Evolutionary conservation across 805 yeast species (phyloP).

Genomic region (Nakazawaea holstii): DNA sequence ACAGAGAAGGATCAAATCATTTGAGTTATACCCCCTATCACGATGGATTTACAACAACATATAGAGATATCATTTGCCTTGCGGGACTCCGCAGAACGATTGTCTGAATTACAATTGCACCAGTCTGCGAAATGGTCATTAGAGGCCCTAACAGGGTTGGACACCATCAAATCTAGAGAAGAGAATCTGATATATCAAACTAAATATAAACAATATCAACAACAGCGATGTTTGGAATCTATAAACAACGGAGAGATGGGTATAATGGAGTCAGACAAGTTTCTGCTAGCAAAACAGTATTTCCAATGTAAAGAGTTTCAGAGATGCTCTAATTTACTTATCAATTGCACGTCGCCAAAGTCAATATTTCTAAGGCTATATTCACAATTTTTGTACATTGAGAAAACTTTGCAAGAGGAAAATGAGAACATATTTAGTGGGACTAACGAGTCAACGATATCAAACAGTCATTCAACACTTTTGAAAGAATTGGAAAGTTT

Average conservation of each 20-base stretch:
- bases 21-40: not conserved
- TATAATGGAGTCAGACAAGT: constrained; percentile 33
- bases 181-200: constrained; percentile 19
- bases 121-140: constrained; percentile 73
- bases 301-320: constrained; percentile 84
- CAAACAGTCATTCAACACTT: constrained; percentile 23
- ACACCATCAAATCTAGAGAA: constrained; percentile 9
- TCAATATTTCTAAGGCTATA: constrained; percentile 63
- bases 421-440: constrained; percentile 58
- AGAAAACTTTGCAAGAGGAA: constrained; percentile 66
- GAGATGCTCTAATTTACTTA: constrained; percentile 59
- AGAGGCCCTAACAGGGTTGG: constrained; percentile 4
- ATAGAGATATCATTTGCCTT: constrained; percentile 23
- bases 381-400: constrained; percentile 69
- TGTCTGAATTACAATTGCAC: constrained; percentile 54
- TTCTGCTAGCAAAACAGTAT: constrained; percentile 62
- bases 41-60: constrained; percentile 25
- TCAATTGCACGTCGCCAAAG: constrained; percentile 41
- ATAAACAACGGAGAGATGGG: not conserved
- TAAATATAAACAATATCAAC: not conserved
- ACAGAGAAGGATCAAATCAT: not conserved
- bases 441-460: constrained; percentile 2
- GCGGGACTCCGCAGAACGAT: constrained; percentile 34
- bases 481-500: constrained; percentile 37
- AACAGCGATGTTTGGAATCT: not conserved